Evolutionary conservation across 2,329 filamentous ascomycete genomes (phyloP), one percentile per base, ranked within the genome.

Genomic region (Sporothrix phasma): DNA sequence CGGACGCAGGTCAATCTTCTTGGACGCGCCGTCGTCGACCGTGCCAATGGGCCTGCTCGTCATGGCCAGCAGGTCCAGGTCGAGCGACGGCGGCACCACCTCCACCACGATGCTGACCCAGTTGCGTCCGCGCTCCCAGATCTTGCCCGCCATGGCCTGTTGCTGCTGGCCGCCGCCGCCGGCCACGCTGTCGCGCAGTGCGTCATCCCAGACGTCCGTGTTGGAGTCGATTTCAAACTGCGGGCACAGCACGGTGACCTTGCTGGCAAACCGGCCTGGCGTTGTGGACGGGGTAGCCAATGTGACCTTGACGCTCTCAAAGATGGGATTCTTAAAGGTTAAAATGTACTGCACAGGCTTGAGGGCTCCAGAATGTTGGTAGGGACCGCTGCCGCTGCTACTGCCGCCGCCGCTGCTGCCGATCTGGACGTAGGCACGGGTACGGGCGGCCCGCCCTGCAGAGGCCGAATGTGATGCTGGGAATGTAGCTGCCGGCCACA

Each of bases 71-170:
- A 73, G 70, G 37, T 79, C 77, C 1, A 77, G 69, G 43, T 74
- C 73, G 24, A 86, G 73, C 51, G 79, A 81, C 0, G 84, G 79
- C 1, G 92, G 84, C 0, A 97, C 84, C 15, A 99, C 88, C 74
- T 99, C 94, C 29, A 99, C 80, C 22, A 97, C 89, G 11, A 99
- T 90, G 68, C 88, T 94, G 17, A 94, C 94, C 90, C 92, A 97
- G 74, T 97, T 99, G 41, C 92, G 82, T 0, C 92, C 93, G 62
- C 88, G 84, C 68, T 97, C 92, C 89, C 91, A 99, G n/a, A 97
- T 87, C 76, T 97, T 97, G 61, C 93, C 94, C 0, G 90, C 90
- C 74, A 96, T 92, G 17, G 89, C 84, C 71, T 85, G 86, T 58
- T 85, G 82, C 60, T 78, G 80, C 46, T 76, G 74, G n/a, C 73